Percentiles rank a stretch among this genome's conserved stretches.
These are phyloP conservation scores for Lecanosticta acicola DNA, from an alignment of 2,329 filamentous ascomycete genomes.

Conservation along the genomic window DNA sequence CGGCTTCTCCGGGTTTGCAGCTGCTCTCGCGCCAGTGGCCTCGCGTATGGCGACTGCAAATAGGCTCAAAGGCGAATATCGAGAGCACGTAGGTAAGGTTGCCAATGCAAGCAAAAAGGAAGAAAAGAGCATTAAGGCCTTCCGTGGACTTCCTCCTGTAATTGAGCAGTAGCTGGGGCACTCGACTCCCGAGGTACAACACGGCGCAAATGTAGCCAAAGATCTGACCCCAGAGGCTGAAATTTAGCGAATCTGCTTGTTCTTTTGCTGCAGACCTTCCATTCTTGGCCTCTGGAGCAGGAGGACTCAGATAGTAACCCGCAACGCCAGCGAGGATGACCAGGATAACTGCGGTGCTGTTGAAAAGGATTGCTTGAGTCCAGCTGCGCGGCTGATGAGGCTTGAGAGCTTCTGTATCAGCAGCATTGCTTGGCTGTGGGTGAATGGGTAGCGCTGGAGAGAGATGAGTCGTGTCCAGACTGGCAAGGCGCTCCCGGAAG, in stretches of 20 bases:
- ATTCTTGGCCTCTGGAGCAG: conserved; percentile 29
- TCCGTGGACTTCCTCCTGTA: conserved; percentile 89
- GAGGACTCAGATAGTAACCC: conserved; percentile 73
- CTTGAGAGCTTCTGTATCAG: conserved; percentile 30
- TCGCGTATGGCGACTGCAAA: conserved; percentile 46
- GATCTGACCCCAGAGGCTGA: conserved; percentile 76
- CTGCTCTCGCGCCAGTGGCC: conserved; percentile 33
- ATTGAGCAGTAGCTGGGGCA: conserved; percentile 89
- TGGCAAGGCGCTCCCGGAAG: conserved; percentile 46
- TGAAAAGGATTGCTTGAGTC: conserved; percentile 60
- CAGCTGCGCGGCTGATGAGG: conserved; percentile 37
- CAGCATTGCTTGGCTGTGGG: conserved; percentile 39
- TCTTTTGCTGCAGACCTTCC: conserved; percentile 29
- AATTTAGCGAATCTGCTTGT: conserved; percentile 50
- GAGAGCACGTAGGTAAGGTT: conserved; percentile 90
- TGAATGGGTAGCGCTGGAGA: conserved; percentile 80
- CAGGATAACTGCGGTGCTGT: conserved; percentile 67
- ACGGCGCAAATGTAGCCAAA: conserved; percentile 90
- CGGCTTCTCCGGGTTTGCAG: conserved; percentile 63
- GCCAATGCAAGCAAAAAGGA: conserved; percentile 91
- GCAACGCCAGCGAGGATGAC: conserved; percentile 77
- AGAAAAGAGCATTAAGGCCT: conserved; percentile 89
- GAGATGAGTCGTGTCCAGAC: conserved; percentile 61
- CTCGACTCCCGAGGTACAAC: conserved; percentile 80
- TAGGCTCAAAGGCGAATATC: conserved; percentile 83